Conservation (phyloP, 352 stramenopile genomes). For the Phytophthora multivora region DNA sequence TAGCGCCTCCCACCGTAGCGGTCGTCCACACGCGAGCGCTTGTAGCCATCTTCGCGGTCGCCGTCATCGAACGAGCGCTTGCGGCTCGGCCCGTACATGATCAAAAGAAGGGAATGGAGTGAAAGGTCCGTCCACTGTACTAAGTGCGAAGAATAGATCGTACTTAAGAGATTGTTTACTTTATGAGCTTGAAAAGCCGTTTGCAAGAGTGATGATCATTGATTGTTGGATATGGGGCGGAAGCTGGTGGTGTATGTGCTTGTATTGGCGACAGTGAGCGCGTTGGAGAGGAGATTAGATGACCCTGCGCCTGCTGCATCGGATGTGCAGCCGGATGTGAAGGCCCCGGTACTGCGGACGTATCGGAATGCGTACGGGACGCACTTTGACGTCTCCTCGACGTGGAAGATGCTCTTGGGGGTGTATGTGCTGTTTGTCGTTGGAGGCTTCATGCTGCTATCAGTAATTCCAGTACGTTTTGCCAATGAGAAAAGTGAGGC, state of each 20-base stretch:
- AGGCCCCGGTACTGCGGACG: slow-evolving; percentile 31
- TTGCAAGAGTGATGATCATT: neutral
- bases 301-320: too few species aligned
- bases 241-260: neutral
- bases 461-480: slow-evolving; percentile 44
- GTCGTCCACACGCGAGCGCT: slow-evolving; percentile 64
- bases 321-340: slow-evolving; percentile 3
- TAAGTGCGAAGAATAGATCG: neutral
- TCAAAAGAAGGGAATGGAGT: neutral
- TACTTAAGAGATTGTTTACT: neutral
- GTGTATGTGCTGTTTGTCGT: slow-evolving; percentile 39
- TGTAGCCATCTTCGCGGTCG: slow-evolving; percentile 53
- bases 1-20: slow-evolving; percentile 34
- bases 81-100: slow-evolving; percentile 42
- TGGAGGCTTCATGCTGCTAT: slow-evolving; percentile 44
- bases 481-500: slow-evolving; percentile 23
- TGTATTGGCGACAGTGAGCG: neutral
- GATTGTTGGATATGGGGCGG: too few species aligned
- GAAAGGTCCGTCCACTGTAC: neutral
- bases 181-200: slow-evolving; percentile 4
- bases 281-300: neutral
- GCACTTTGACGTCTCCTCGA: slow-evolving; percentile 50
- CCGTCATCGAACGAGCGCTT: slow-evolving; percentile 74
- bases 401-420: slow-evolving; percentile 49
- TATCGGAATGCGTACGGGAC: slow-evolving; percentile 70